Evolutionary conservation across 2,329 filamentous ascomycete genomes (phyloP), one percentile per base, ranked within the genome.

Genomic region (Colletotrichum sp.): DNA sequence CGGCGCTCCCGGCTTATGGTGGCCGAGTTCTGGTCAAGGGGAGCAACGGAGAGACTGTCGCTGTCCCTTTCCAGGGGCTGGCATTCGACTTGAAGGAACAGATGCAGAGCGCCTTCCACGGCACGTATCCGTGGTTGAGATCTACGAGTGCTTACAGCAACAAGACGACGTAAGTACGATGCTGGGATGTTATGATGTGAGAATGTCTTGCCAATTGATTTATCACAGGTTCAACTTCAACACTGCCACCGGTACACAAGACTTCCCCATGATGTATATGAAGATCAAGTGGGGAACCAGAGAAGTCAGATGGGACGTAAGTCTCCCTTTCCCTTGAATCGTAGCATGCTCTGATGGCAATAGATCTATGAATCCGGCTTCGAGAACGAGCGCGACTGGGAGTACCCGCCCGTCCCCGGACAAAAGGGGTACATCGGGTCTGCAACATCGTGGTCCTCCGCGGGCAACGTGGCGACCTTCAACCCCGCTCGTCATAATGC

Each of bases 341-440:
- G 18, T 8, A 8, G 8, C 3, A 9, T 4, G 25, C 10, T 48
- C 27, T 55, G 13, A 74, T 12, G 16, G 18, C 3, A 10, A 8
- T 34, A 78, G 77, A 86, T 88, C 32, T 88, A 86, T 74, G 81
- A 84, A 3, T 75, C 74, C 8, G 79, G 79, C 22, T 88, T 84
- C 81, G 80, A 80, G 2, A 84, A 87, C 66, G 84, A 86, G 61
- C 74, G 78, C 2, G 79, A 84, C 55, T 89, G 87, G 87, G 71
- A 80, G 6, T 87, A 87, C 66, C 87, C 87, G 4, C 86, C 84
- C 0, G 78, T 81, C 3, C 77, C 82, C 2, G 86, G 86, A 18
- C 68, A 83, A 55, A 79, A 80, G 12, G 83, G 84, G 25, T 89
- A 84, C 71, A 76, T 89, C 67, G 87, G 87, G 30, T 85, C 86